Percentiles rank a stretch among this genome's conserved stretches.
Evolutionary conservation across 1,284 basidiomycete species (phyloP).

Genomic region (Pterula multifida): DNA sequence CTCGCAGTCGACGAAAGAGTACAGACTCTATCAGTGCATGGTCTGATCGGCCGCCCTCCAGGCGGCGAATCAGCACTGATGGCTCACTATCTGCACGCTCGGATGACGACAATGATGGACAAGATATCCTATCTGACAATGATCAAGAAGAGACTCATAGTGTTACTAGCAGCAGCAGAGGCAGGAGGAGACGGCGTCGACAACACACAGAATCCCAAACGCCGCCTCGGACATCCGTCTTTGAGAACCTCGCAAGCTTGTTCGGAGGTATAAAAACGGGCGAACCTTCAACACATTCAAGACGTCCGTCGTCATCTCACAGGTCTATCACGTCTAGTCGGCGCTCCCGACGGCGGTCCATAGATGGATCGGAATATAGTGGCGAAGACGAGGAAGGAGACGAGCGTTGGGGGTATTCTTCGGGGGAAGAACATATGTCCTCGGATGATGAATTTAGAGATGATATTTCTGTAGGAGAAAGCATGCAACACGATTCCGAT

Average conservation of each 20-base stretch:
- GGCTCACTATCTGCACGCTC: neutral
- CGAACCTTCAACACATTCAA: conserved; percentile 19
- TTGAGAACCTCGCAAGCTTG: conserved; percentile 59
- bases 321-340: conserved; percentile 36
- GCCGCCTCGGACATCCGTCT: conserved; percentile 35
- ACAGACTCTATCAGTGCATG: conserved; percentile 21
- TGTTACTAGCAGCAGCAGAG: conserved; percentile 15
- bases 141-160: conserved; percentile 12
- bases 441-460: conserved; percentile 20
- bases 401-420: conserved; percentile 73
- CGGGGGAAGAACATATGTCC: conserved; percentile 48
- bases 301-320: conserved; percentile 42
- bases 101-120: conserved; percentile 11
- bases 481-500: conserved; percentile 58
- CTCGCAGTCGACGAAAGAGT: conserved; percentile 38
- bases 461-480: conserved; percentile 33
- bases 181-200: conserved; percentile 4
- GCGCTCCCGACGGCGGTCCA: conserved; percentile 38
- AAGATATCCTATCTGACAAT: conserved; percentile 8
- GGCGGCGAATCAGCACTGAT: conserved; percentile 8
- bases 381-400: conserved; percentile 41
- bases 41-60: conserved; percentile 15
- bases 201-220: conserved; percentile 20
- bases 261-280: conserved; percentile 37
- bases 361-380: conserved; percentile 44